Evolutionary conservation across 495 filamentous ascomycete species (phyloP), one percentile per base, ranked within the genome.

Genomic region (Neurospora sp.): DNA sequence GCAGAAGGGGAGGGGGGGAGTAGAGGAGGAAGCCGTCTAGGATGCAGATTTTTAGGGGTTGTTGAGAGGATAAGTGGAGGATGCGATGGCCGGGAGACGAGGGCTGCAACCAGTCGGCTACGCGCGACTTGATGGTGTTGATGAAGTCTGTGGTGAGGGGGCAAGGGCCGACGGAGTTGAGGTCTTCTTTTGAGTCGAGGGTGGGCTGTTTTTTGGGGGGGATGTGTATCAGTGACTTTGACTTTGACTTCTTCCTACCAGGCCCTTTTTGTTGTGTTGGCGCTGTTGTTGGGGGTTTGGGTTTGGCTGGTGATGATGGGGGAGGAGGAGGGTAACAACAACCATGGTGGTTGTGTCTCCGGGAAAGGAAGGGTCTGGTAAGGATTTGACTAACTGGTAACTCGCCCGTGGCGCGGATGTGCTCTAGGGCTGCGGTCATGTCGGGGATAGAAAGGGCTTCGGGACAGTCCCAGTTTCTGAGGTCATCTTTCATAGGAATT

Each of bases 1-100:
- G 53, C 0, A 66, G 70, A 73, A 83, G 68, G 40, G 38, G 73
- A 0, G 83, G 82, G 0, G 83, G 81, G 5, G 84, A 82, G 81
- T 91, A 97, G 1, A 98, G 87, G 22, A 98, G 85, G 78, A 98
- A 97, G 0, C 95, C 95, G 75, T 98, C 95, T 3, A 91, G 81
- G 70, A 92, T 81, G 75, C 82, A 94, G 72, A 88, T 6, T 53
- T 68, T 66, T 9, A 20, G 71, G 14, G 53, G 48, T 1, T 41
- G 35, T 74, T 5, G 82, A 79, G 18, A 83, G 80, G 78, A 89
- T 93, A 46, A 10, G 42, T 0, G 95, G 85, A 83, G 78, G 71
- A 83, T 74, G 31, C 37, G 61, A 73, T 81, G 74, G 40, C 83
- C 83, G 0, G 80, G 78, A 1, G 81, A 77, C 0, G 77, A 77